A percentile compares a stretch with the other conserved stretches of the same genome.
Conservation (phyloP, 2,329 filamentous ascomycete species). For the Sclerotinia spermophila region DNA sequence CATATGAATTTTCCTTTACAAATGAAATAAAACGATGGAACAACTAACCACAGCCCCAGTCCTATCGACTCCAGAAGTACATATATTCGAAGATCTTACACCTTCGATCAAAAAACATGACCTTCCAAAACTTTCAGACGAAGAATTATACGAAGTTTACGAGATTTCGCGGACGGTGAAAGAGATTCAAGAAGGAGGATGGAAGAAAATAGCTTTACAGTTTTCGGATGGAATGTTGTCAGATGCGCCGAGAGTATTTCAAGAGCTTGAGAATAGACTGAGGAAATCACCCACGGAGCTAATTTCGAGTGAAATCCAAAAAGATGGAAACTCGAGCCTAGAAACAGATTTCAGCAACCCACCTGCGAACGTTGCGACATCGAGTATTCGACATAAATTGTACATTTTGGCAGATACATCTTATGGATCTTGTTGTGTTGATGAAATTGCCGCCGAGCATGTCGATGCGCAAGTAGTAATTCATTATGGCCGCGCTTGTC, state of each 20-base stretch:
- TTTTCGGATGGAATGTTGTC: conserved; percentile 91
- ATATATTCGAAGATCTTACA: conserved; percentile 52
- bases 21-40: conserved; percentile 14
- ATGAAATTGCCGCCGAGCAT: conserved; percentile 95
- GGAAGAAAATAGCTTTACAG: conserved; percentile 80
- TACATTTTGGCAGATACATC: conserved; percentile 94
- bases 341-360: conserved; percentile 28
- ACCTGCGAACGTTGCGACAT: background rate
- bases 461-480: conserved; percentile 86
- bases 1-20: conserved; percentile 17
- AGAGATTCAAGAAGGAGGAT: conserved; percentile 70
- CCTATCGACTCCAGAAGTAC: conserved; percentile 61
- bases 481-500: conserved; percentile 88
- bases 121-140: conserved; percentile 43
- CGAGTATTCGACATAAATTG: conserved; percentile 41
- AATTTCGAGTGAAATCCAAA: conserved; percentile 7
- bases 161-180: conserved; percentile 76
- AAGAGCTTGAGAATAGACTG: conserved; percentile 55
- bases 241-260: conserved; percentile 78
- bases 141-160: conserved; percentile 73
- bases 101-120: conserved; percentile 13
- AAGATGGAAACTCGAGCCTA: conserved; percentile 17
- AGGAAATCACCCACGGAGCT: conserved; percentile 21
- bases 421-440: conserved; percentile 94
- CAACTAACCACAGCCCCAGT: conserved; percentile 47